Base-by-base conservation (phyloP, 2,329 filamentous ascomycete genomes). In the Didymella glomerata region DNA sequence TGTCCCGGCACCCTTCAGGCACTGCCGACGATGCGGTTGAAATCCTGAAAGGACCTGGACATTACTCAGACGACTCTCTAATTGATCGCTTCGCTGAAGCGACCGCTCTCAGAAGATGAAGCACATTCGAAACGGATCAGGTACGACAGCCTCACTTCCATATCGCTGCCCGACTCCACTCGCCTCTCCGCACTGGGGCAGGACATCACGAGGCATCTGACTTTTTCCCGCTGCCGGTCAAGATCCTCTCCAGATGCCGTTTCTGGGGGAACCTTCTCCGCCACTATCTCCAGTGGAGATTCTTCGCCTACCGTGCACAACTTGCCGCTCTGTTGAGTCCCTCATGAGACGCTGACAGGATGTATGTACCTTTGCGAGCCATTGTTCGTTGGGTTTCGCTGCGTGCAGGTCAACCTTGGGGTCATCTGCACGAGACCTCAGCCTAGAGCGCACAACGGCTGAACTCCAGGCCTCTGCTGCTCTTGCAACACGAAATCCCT, bases 311-410 rank as follows among this genome's bases (percentile, higher is more conserved):
- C 60, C 48, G 40, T 54, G 24, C 54, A 59, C 49, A 40, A 9
- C 38, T 42, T 42, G 38, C 27, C 41, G 45, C 61, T 49, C 49
- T 25, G 38, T 60, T 40, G 27, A 42, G 24, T 25, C 38, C 30
- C 44, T 48, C 56, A 49, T 30, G 50, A 45, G 18, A 57, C 48
- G 45, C 60, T 65, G 57, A 54, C 59, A 54, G 44, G 40, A 54
- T 51, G 48, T 42, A 51, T 54, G 53, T 57, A 54, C 61, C 51
- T 24, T 54, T 53, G 46, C 40, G 44, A 59, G 65, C 64, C 62
- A 69, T 69, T 71, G 69, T 71, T 71, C 64, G 67, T 54, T 58
- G 71, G 57, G 67, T 71, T 69, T 62, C 60, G 60, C 57, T 54
- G 54, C 61, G 63, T 57, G 59, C 45, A 64, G 60, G 60, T 51